Conservation (phyloP, 225 moss, liverwort and hornwort genomes). For the Polytrichum formosum region DNA sequence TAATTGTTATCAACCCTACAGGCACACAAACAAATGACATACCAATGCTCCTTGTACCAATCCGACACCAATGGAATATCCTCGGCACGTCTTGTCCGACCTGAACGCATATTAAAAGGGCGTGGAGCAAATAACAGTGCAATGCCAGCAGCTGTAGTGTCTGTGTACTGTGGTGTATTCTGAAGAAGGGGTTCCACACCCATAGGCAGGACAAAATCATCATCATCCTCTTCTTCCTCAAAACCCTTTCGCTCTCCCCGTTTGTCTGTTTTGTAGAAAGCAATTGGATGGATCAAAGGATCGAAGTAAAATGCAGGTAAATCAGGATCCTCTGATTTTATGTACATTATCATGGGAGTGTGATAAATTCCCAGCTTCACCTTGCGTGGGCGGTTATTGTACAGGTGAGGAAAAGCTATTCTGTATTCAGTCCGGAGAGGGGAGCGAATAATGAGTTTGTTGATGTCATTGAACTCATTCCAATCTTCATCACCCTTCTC, state of each 20-base stretch:
- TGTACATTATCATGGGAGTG: slow-evolving; percentile 99
- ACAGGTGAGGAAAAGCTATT: slow-evolving; percentile 98
- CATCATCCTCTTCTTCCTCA: slow-evolving; percentile 90
- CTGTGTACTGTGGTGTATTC: slow-evolving; percentile 81
- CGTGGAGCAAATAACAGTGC: slow-evolving; percentile 94
- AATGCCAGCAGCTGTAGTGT: slow-evolving; percentile 95
- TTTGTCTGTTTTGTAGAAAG: slow-evolving; percentile 95
- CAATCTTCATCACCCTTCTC: slow-evolving; percentile 99
- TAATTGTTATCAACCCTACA: no score
- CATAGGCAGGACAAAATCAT: slow-evolving; percentile 78
- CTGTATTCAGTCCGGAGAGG: slow-evolving; percentile 95
- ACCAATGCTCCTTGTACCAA: slow-evolving; percentile 99
- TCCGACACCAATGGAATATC: slow-evolving; percentile 98
- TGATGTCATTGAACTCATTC: slow-evolving; percentile 99
- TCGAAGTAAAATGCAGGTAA: slow-evolving; percentile 99
- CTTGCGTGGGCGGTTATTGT: slow-evolving; percentile 96
- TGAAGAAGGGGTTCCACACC: slow-evolving; percentile 92
- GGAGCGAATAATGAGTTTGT: slow-evolving; percentile 97
- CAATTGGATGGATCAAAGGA: slow-evolving; percentile 95
- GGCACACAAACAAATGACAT: slow-evolving; percentile 2
- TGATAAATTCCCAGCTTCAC: slow-evolving; percentile 95
- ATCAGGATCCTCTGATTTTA: slow-evolving; percentile 98
- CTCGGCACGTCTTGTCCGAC: slow-evolving; percentile 94
- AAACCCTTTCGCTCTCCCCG: slow-evolving; percentile 68
- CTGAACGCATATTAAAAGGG: slow-evolving; percentile 98